Evolutionary conservation across 441 rosid species (phyloP), one percentile per base, ranked within the genome.

Genomic region (Populus hybrid): DNA sequence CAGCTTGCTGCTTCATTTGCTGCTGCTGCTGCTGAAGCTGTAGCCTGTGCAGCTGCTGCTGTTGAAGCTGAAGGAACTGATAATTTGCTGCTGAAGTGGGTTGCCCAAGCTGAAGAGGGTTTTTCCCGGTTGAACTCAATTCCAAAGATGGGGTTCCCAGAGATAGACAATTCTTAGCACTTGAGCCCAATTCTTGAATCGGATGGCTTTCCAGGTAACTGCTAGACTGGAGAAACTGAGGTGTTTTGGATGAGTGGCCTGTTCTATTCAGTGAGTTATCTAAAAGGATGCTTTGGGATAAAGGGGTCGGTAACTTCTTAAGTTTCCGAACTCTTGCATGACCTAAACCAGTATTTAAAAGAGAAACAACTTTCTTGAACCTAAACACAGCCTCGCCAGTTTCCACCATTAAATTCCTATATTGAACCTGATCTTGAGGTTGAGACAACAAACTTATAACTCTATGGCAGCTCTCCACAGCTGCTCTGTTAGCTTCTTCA

Each of bases 401-500:
- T n/a, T n/a, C n/a, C n/a, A n/a, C n/a, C n/a, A n/a, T n/a, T n/a
- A n/a, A n/a, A n/a, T n/a, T n/a, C n/a, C 81, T 86, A 64, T 81
- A 79, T 65, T 83, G 88, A 21, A 77, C 87, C 65, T 87, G 93
- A 76, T 90, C 91, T 81, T 86, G 88, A 40, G 91, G 90, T 81
- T 86, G 89, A 76, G 84, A 80, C 26, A 95, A 72, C 71, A 90
- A 83, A 79, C 78, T 84, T 73, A 91, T 71, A 80, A 88, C 89
- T 82, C 88, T 86, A 77, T 88, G 88, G 82, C 91, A 91, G 77
- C 92, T 88, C 85, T 87, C 87, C 67, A 91, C 90, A 76, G 98
- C 98, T 77, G 84, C 89, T 83, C 84, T 92, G 86, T 89, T 95
- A 33, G 94, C 92, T 82, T 87, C 92, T 82, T 92, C 99, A 76